phyloP scores from a whole-genome alignment of 2,329 filamentous ascomycete genomes.

The Diplodia mutila region DNA sequence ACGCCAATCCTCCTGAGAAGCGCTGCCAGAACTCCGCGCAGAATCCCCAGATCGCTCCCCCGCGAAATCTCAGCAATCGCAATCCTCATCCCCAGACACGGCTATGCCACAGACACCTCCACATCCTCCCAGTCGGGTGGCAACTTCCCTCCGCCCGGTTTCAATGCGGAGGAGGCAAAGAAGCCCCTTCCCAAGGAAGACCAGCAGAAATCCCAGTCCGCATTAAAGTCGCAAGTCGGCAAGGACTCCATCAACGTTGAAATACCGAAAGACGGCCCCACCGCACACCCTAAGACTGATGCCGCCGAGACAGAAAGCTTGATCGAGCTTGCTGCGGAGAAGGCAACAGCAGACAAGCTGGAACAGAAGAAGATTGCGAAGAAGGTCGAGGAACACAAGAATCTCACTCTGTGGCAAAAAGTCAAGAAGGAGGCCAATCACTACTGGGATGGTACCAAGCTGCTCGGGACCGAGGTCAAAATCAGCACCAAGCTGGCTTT shows the following conservation, averaged over 20 bases:
- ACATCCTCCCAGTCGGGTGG: constrained; percentile 52
- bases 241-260: constrained; percentile 31
- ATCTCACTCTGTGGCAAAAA: constrained; percentile 86
- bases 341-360: constrained; percentile 53
- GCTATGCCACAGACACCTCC: constrained; percentile 62
- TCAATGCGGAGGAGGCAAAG: constrained; percentile 87
- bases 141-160: constrained; percentile 79
- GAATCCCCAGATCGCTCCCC: constrained; percentile 49
- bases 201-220: constrained; percentile 48
- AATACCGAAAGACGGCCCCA: constrained; percentile 45
- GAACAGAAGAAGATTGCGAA: constrained; percentile 60
- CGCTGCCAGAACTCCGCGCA: constrained; percentile 47
- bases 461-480: constrained; percentile 86
- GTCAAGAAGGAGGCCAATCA: constrained; percentile 92
- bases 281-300: constrained; percentile 51
- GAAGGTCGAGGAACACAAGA: constrained; percentile 76
- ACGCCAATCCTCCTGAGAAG: constrained; percentile 53
- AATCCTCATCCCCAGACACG: constrained; percentile 58
- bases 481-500: constrained; percentile 90
- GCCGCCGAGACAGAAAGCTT: constrained; percentile 56
- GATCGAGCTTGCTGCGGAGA: constrained; percentile 66
- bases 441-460: constrained; percentile 98
- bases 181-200: constrained; percentile 68
- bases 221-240: constrained; percentile 30
- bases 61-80: constrained; percentile 60